Evolutionary conservation across 2,329 filamentous ascomycete species (phyloP).

Genomic region (Alternaria sp.): DNA sequence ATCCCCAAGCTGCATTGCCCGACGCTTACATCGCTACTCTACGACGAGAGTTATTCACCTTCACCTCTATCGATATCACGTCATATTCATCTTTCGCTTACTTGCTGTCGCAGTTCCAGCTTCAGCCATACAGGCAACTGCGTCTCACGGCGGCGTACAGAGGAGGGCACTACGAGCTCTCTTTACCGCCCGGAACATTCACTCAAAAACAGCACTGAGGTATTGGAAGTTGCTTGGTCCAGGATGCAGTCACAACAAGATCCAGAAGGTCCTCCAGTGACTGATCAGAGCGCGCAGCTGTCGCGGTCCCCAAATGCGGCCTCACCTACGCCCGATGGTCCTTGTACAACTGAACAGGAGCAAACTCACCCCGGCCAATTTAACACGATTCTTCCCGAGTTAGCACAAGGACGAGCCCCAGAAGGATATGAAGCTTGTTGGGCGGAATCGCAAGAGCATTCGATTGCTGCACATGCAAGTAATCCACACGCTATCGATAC

Average conservation of each 20-base stretch:
- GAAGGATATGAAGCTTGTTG: not conserved
- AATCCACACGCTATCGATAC: too few species aligned
- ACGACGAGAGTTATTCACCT: not conserved
- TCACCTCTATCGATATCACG: not conserved
- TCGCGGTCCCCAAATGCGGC: not conserved
- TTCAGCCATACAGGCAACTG: not conserved
- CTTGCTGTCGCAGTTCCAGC: not conserved
- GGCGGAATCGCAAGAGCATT: not conserved
- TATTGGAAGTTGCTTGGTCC: not conserved
- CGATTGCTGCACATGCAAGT: fast-evolving
- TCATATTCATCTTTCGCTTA: not conserved
- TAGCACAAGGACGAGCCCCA: not conserved
- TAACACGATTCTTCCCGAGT: not conserved
- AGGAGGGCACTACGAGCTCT: not conserved
- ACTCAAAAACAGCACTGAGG: fast-evolving
- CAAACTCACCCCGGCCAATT: not conserved
- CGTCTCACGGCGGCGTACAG: not conserved
- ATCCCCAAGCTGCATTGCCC: not conserved
- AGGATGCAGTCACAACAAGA: not conserved
- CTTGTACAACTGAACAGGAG: not conserved
- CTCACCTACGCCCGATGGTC: not conserved
- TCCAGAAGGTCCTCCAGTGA: not conserved
- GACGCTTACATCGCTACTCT: not conserved
- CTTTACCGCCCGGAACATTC: not conserved
- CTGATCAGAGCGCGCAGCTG: not conserved